These are phyloP conservation scores for Penicillium sp. DNA, from an alignment of 2,329 filamentous ascomycete genomes.

Conservation along the genomic window DNA sequence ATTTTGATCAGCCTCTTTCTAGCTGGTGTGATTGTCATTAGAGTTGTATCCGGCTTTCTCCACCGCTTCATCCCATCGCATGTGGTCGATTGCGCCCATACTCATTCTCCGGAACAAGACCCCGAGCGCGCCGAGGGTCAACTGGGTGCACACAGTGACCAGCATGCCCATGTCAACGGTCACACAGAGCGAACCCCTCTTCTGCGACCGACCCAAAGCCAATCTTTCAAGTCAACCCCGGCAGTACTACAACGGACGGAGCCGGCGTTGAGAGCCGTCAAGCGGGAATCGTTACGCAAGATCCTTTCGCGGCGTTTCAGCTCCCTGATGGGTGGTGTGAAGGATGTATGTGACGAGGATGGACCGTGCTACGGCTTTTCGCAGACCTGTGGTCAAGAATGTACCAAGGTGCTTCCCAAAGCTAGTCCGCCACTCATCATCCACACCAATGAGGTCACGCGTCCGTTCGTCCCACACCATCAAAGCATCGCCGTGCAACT, in stretches of 20 bases:
- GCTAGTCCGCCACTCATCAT: constrained; percentile 3
- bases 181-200: constrained; percentile 35
- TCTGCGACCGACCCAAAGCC: constrained; percentile 13
- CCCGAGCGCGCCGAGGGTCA: constrained; percentile 31
- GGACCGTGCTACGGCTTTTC: constrained; percentile 64
- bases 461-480: neutral
- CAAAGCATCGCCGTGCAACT: constrained; percentile 10
- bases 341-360: constrained; percentile 55
- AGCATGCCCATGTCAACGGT: constrained; percentile 15
- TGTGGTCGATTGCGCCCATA: constrained; percentile 51
- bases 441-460: constrained; percentile 16
- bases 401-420: constrained; percentile 49
- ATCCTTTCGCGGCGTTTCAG: constrained; percentile 45
- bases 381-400: constrained; percentile 62
- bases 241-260: constrained; percentile 17
- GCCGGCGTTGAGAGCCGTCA: constrained; percentile 14
- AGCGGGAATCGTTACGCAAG: constrained; percentile 35
- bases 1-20: constrained; percentile 49
- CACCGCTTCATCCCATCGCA: constrained; percentile 52
- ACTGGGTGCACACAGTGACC: constrained; percentile 22
- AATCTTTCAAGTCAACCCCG: constrained; percentile 24
- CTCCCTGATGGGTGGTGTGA: constrained; percentile 51
- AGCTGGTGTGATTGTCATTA: constrained; percentile 49
- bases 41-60: constrained; percentile 45
- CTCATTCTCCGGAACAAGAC: constrained; percentile 41